Evolutionary conservation across 352 stramenopile genomes (phyloP).

Genomic region (Stephanocyclus meneghinianus): DNA sequence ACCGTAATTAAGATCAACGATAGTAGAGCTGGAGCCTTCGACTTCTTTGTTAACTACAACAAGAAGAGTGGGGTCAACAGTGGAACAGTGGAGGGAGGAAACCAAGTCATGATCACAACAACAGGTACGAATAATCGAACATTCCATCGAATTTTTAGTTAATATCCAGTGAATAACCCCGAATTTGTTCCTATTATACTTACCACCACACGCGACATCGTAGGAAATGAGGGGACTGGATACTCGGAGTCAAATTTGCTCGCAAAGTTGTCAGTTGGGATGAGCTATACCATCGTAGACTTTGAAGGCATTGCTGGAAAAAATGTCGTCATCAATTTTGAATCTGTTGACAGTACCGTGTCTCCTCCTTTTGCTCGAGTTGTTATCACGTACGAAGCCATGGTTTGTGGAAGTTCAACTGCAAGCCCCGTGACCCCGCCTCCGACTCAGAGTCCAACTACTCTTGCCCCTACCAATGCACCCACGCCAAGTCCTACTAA

Average conservation of each 20-base stretch:
- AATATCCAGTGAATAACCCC: too few species aligned
- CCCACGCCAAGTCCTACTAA: not conserved
- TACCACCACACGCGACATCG: too few species aligned
- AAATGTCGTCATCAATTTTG: conserved; percentile 7
- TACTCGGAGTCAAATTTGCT: conserved; percentile 23
- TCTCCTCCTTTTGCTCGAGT: not conserved
- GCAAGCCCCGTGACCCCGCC: not conserved
- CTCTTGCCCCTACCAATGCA: not conserved
- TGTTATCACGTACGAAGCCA: conserved; percentile 5
- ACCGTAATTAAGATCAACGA: conserved; percentile 45
- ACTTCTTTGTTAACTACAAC: conserved; percentile 66
- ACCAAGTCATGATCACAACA: conserved; percentile 47
- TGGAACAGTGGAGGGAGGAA: conserved; percentile 38
- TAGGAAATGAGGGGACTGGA: not conserved
- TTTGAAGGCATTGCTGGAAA: conserved; percentile 5
- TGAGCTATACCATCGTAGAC: not conserved
- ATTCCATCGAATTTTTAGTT: too few species aligned
- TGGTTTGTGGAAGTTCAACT: conserved; percentile 6
- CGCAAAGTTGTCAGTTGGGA: conserved; percentile 17
- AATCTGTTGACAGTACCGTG: not conserved
- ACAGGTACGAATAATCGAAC: too few species aligned
- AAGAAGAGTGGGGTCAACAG: conserved; percentile 47
- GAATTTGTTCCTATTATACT: too few species aligned
- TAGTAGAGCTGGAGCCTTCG: not conserved
- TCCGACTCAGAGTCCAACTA: conserved; percentile 1